phyloP scores from a whole-genome alignment of 1,284 basidiomycete genomes.

The Heterobasidion irregulare region DNA sequence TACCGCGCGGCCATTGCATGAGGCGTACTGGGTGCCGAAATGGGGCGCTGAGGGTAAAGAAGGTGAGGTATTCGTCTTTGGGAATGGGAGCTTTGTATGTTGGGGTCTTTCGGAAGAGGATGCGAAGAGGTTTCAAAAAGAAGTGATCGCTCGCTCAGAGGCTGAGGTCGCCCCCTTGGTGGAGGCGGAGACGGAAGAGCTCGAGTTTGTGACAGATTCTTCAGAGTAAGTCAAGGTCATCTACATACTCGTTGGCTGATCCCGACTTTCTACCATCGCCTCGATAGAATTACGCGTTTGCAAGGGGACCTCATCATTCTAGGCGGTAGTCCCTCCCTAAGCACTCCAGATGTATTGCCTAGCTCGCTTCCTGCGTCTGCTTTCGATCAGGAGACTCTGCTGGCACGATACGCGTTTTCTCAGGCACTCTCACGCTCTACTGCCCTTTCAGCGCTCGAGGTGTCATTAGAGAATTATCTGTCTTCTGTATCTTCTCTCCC shows the following conservation, averaged over 20 bases:
- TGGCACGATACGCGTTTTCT: constrained; percentile 84
- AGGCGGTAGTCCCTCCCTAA: constrained; percentile 55
- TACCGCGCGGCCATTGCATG: constrained; percentile 52
- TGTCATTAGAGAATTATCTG: constrained; percentile 74
- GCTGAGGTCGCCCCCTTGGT: constrained; percentile 56
- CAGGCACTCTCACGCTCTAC: constrained; percentile 86
- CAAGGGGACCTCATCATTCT: constrained; percentile 88
- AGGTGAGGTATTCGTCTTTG: constrained; percentile 86
- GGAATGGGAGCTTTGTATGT: constrained; percentile 79
- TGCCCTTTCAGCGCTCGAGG: constrained; percentile 76
- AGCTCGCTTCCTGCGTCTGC: constrained; percentile 36
- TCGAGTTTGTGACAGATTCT: constrained; percentile 86
- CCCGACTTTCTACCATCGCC: not conserved
- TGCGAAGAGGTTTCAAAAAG: constrained; percentile 55
- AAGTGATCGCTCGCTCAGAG: constrained; percentile 49
- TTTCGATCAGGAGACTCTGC: constrained; percentile 56
- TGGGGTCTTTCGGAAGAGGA: constrained; percentile 85
- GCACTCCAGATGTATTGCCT: constrained; percentile 31
- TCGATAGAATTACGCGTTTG: constrained; percentile 63
- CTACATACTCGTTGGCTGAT: constrained; percentile 10
- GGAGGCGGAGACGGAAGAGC: constrained; percentile 79
- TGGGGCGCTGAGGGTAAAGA: constrained; percentile 54
- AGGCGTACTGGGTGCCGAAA: constrained; percentile 71
- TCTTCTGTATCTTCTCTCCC: constrained; percentile 75
- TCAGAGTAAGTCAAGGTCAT: constrained; percentile 52